A percentile compares a stretch with the other conserved stretches of the same genome.
phyloP scores from a whole-genome alignment of 2,329 filamentous ascomycete genomes.

The Xylariaceae sp. region DNA sequence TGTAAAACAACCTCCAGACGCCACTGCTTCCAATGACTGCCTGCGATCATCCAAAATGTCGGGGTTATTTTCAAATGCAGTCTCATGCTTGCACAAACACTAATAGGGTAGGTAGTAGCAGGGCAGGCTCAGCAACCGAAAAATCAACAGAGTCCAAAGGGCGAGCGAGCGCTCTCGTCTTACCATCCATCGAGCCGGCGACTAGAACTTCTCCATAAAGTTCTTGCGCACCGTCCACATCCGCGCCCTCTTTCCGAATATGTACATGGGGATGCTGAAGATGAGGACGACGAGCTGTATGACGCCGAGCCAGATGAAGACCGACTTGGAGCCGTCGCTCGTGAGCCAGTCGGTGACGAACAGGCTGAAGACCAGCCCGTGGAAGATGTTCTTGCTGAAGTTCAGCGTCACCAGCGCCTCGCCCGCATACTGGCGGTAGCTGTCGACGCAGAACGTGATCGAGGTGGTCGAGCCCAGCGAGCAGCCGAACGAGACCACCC shows the following conservation, averaged over 20 bases:
- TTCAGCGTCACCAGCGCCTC: constrained; percentile 93
- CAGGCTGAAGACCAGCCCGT: constrained; percentile 80
- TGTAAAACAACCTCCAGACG: no score
- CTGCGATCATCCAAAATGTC: no score
- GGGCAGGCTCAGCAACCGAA: no score
- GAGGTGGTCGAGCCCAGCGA: constrained; percentile 82
- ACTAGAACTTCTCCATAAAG: constrained; percentile 69
- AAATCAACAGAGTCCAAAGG: no score
- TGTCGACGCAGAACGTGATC: constrained; percentile 92
- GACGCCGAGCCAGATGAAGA: constrained; percentile 76
- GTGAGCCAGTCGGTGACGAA: constrained; percentile 85
- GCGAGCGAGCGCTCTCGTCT: no score
- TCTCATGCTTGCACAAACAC: no score
- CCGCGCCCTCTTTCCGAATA: constrained; percentile 80
- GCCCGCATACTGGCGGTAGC: constrained; percentile 85
- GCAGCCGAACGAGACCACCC: constrained; percentile 85
- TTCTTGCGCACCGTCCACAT: constrained; percentile 92
- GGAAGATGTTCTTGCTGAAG: constrained; percentile 88
- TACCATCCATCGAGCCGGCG: no score
- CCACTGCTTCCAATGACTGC: no score
- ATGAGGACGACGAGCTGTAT: constrained; percentile 74
- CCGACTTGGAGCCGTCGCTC: constrained; percentile 62
- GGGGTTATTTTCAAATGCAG: no score
- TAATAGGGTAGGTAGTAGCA: no score
- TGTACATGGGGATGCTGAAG: constrained; percentile 82